phyloP scores from a whole-genome alignment of 352 stramenopile species.

The Globisporangium recalcitrans region DNA sequence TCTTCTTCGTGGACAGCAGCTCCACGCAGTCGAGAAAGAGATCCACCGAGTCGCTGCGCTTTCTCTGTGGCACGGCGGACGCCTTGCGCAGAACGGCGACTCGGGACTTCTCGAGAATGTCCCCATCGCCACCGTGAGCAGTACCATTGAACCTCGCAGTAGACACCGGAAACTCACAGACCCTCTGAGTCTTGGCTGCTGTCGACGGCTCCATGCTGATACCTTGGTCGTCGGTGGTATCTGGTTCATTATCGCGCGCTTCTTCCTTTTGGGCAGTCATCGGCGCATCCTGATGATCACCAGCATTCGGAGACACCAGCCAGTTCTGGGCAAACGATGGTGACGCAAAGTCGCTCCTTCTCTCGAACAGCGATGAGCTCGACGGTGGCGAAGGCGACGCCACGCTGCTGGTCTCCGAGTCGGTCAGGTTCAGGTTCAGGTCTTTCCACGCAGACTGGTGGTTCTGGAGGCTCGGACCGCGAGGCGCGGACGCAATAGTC shows the following conservation, averaged over 20 bases:
- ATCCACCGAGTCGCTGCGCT: conserved; percentile 72
- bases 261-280: neutral
- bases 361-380: neutral
- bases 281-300: neutral
- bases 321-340: conserved; percentile 3
- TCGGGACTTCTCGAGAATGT: conserved; percentile 35
- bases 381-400: conserved; percentile 6
- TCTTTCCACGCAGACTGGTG: conserved; percentile 51
- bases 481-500: neutral
- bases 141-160: too few species aligned
- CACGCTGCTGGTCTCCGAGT: conserved; percentile 20
- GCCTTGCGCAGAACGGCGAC: conserved; percentile 40
- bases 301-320: neutral
- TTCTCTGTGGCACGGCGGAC: conserved; percentile 17
- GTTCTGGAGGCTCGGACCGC: conserved; percentile 43
- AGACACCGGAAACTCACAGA: neutral
- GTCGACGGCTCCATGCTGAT: neutral
- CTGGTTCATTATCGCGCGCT: neutral
- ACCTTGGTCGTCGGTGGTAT: neutral
- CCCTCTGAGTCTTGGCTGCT: neutral
- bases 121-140: neutral
- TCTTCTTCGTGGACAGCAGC: conserved; percentile 45
- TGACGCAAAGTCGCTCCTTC: neutral
- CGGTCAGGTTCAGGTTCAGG: conserved; percentile 23
- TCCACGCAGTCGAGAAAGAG: conserved; percentile 82